Evolutionary conservation across 495 filamentous ascomycete species (phyloP).

Genomic region (Trichocladium antarcticum): DNA sequence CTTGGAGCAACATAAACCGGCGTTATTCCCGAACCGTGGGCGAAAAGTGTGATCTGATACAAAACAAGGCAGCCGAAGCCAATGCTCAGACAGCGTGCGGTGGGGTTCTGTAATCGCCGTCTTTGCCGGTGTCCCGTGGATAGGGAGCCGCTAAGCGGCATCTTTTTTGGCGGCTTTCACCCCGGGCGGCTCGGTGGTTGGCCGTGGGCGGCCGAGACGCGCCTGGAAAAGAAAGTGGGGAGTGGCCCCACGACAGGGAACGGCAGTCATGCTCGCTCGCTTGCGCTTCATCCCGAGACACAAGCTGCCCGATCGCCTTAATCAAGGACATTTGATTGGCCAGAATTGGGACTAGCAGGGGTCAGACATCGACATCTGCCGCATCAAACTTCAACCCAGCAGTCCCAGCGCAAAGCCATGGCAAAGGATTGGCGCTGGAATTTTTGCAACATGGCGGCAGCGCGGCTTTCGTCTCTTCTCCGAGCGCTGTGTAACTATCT

Average conservation of each 20-base stretch:
- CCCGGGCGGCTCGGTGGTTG: neutral
- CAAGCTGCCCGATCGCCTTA: constrained; percentile 23
- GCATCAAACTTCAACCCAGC: constrained; percentile 23
- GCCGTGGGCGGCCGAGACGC: constrained; percentile 10
- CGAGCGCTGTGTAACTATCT: neutral
- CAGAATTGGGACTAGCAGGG: constrained; percentile 15
- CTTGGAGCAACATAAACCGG: neutral
- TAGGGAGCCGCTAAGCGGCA: neutral
- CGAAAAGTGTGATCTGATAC: constrained; percentile 1
- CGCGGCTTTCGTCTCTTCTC: neutral
- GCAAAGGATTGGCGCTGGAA: neutral
- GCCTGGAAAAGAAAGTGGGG: constrained; percentile 11
- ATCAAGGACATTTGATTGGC: constrained; percentile 17
- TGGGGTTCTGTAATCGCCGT: neutral
- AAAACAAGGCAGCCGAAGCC: neutral
- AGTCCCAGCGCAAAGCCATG: constrained; percentile 4
- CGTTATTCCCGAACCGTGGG: neutral
- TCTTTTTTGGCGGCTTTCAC: neutral
- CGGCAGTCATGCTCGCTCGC: constrained; percentile 19
- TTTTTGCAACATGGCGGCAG: neutral
- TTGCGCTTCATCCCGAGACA: constrained; percentile 32
- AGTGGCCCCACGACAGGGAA: constrained; percentile 11
- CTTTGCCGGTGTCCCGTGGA: neutral
- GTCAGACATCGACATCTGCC: constrained; percentile 15
- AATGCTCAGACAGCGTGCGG: neutral